Base-by-base conservation (phyloP, 192 early-diverging fungal genomes). In the Backusella sp. region DNA sequence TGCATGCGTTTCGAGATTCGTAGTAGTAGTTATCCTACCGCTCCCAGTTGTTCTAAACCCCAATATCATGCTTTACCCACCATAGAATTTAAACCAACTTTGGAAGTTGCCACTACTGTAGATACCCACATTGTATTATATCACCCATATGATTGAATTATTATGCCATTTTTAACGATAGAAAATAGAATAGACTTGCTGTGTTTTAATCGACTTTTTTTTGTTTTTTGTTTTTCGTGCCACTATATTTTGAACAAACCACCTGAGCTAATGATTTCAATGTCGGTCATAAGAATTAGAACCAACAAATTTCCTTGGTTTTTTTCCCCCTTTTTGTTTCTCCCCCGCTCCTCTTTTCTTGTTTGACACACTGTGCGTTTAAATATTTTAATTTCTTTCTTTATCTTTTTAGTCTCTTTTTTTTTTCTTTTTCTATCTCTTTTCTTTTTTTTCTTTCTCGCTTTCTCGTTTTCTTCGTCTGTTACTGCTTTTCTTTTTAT, bases 381-480 rank as follows among this genome's bases (percentile, higher is more conserved):
- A 62, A 62, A 62, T 62, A 62, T 62, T 62, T 62, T 62, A 62
- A 62, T 62, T 62, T 59, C 56, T 62, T 62, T 62, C 56, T 62
- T 62, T 62, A 26, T 62, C 56, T 62, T 49, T 49, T 49, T 49
- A 49, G 46, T 49, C 46, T 49, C 46, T 49, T 49, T 49, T 62
- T 62, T 28, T 23, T 62, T 28, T 62, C 53, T 59, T 59, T 53
- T 21, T 52, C 19, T 56, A 17, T 56, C 9, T 23, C 28, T 28
- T 56, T 56, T 26, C 6, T n/a, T 52, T 19, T 53, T n/a, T 19
- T 15, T 52, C 49, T 0, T n/a, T 52, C 19, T 53, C 19, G 12
- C 15, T 52, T 21, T 53, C 19, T 53, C 21, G n/a, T 8, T 53
- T 53, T 53, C 7, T 62, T 62, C 23, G 6, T 62, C 21, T 62